Evolutionary conservation across 1,284 basidiomycete genomes (phyloP).

Genomic region (Coniophora puteana): DNA sequence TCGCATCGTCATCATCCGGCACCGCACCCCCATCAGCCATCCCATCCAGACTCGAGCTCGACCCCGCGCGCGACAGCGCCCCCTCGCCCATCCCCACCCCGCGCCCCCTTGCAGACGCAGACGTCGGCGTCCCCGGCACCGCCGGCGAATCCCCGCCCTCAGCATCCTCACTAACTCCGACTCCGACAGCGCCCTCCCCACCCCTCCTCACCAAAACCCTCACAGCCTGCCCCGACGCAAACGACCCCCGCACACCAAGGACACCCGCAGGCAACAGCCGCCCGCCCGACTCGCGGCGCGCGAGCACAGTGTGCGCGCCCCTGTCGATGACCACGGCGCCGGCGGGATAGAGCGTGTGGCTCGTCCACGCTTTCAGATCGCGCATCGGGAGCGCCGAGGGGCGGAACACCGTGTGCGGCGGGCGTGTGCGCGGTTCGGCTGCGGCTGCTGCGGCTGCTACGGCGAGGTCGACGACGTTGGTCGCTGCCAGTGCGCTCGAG

Average conservation of each 20-base stretch:
- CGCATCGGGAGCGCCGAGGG: conserved; percentile 74
- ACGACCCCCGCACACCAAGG: conserved; percentile 80
- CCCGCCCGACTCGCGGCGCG: conserved; percentile 83
- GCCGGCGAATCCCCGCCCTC: not conserved
- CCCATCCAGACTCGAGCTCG: conserved; percentile 32
- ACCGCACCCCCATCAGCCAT: too few relatives aligned
- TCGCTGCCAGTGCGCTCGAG: conserved; percentile 16
- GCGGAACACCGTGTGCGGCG: conserved; percentile 87
- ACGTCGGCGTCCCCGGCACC: conserved; percentile 2
- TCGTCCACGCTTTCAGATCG: conserved; percentile 94
- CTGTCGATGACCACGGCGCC: conserved; percentile 87
- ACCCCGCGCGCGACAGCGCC: conserved; percentile 35
- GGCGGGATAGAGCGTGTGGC: conserved; percentile 86
- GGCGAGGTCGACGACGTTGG: conserved; percentile 7
- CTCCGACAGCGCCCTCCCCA: conserved; percentile 22
- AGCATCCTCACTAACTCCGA: conserved; percentile 21
- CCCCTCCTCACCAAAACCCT: conserved; percentile 65
- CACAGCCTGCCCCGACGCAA: conserved; percentile 94
- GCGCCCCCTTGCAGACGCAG: not conserved
- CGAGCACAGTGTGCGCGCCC: conserved; percentile 86
- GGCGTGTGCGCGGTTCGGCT: too few relatives aligned
- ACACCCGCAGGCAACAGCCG: conserved; percentile 91
- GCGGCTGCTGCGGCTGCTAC: too few relatives aligned
- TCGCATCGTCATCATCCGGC: conserved; percentile 30
- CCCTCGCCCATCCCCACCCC: conserved; percentile 31